Conservation (phyloP, 2,329 filamentous ascomycete species). For the Basipetospora sp. region DNA sequence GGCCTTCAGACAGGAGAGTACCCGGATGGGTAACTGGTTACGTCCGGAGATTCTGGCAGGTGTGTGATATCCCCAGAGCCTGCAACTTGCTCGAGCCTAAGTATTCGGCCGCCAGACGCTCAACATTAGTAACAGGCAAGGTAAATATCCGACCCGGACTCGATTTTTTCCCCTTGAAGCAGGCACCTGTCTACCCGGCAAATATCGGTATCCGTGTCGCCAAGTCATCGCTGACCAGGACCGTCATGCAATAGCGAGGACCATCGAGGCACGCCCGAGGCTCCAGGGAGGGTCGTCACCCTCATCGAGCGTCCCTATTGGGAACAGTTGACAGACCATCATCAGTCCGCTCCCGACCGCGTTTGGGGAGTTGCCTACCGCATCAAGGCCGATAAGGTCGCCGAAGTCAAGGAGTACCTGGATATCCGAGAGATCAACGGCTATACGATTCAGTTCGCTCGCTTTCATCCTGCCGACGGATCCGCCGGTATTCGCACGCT, state of each 20-base stretch:
- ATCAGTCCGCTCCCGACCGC: conserved; percentile 43
- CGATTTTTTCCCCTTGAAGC: too few species aligned
- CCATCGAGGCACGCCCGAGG: conserved; percentile 78
- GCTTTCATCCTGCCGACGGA: conserved; percentile 50
- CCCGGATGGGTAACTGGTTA: conserved; percentile 88
- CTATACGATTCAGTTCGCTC: conserved; percentile 82
- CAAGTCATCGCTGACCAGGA: too few species aligned
- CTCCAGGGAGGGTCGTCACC: conserved; percentile 82
- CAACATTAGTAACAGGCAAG: background rate
- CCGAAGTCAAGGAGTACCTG: conserved; percentile 75
- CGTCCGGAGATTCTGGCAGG: conserved; percentile 95
- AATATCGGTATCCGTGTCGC: too few species aligned
- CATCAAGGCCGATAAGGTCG: conserved; percentile 55
- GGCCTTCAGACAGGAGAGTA: conserved; percentile 55
- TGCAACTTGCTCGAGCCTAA: too few species aligned
- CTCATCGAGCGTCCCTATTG: conserved; percentile 76
- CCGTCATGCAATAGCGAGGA: conserved; percentile 52
- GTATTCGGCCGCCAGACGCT: too few species aligned
- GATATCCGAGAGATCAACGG: conserved; percentile 96
- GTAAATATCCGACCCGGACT: background rate
- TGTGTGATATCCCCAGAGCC: conserved; percentile 32
- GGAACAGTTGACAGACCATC: conserved; percentile 58
- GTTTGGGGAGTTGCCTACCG: conserved; percentile 94
- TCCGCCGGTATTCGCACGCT: conserved; percentile 38
- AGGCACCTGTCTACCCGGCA: too few species aligned